Base-by-base conservation (phyloP, 1,284 basidiomycete species). In the Tausonia pullulans region DNA sequence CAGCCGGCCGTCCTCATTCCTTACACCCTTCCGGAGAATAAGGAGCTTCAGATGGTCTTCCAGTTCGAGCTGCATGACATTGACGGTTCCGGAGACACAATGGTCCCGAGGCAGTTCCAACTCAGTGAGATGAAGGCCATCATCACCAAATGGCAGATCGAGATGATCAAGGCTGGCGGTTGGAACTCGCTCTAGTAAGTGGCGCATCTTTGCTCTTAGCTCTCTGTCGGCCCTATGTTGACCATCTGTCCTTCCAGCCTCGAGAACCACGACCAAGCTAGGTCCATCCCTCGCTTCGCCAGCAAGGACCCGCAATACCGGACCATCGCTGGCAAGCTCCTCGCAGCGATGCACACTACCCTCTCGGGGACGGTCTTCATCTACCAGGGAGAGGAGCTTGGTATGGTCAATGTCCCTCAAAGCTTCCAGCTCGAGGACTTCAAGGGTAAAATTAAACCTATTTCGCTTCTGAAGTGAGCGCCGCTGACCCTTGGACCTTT, bases 381-480 rank as follows among this genome's bases (percentile, higher is more conserved):
- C 11, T 88, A 84, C 73, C 85, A 88, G 75, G 86, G 88, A 3
- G 78, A 87, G 74, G 86, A 87, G 70, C 80, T 89, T 0, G 87
- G 82, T 0, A 78, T 86, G 75, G 81, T 79, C 74, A 89, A 89
- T 67, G 81, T 87, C 53, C 85, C 87, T 6, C 27, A 27, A 27
- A 27, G 27, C 27, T 27, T 27, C 27, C 27, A 27, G 27, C 27
- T 27, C 27, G 27, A 27, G 27, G 27, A 27, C 27, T 27, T 27
- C 27, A 27, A 27, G 27, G 27, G 27, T 27, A 2, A 27, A 27
- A 27, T 27, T 27, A 27, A 27, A 27, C 27, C 27, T 27, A 27
- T 27, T 27, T 27, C 27, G 27, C 27, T 27, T 27, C 27, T 27
- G 27, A 27, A 27, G 27, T 27, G 27, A 27, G 27, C 27, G 27